phyloP scores from a whole-genome alignment of 176 grass and related monocot genomes.

The Carex scoparia region DNA sequence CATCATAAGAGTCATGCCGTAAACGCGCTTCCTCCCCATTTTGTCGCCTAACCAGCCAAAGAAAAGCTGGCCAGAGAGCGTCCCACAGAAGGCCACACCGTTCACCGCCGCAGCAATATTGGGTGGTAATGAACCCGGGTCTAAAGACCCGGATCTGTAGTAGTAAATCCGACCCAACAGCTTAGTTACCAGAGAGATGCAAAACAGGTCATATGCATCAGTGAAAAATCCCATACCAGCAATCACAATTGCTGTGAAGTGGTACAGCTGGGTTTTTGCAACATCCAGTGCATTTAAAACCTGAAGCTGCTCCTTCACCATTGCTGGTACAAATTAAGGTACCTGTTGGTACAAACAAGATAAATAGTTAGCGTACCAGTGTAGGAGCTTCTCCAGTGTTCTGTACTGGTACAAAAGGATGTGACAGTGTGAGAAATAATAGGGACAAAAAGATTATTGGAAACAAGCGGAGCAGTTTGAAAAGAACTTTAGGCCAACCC shows the following conservation, averaged over 20 bases:
- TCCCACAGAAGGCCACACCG: slow-evolving; percentile 26
- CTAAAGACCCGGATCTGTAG: not conserved
- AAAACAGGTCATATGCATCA: slow-evolving; percentile 75
- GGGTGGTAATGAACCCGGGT: slow-evolving; percentile 18
- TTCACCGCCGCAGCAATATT: slow-evolving; percentile 23
- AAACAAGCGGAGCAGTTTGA: not conserved
- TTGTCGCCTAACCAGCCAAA: slow-evolving; percentile 26
- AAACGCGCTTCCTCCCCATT: slow-evolving; percentile 26
- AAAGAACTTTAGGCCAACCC: not conserved
- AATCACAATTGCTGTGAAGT: slow-evolving; percentile 62
- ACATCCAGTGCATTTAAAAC: slow-evolving; percentile 28
- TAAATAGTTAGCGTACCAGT: not conserved
- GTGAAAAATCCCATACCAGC: slow-evolving; percentile 76
- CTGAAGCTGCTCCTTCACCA: slow-evolving; percentile 22
- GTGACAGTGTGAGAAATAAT: not conserved
- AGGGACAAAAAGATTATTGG: not conserved
- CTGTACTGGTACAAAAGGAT: not conserved
- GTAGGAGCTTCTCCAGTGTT: not conserved
- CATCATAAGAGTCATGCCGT: slow-evolving; percentile 31
- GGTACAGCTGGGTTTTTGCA: slow-evolving; percentile 57
- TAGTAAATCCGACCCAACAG: slow-evolving; percentile 26
- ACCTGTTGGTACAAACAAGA: slow-evolving; percentile 15
- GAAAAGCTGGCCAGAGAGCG: slow-evolving; percentile 22
- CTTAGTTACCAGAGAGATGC: slow-evolving; percentile 37
- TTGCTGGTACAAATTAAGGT: slow-evolving; percentile 1